phyloP scores from a whole-genome alignment of 169 alveolate genomes.

The Plasmodium chabaudi region DNA sequence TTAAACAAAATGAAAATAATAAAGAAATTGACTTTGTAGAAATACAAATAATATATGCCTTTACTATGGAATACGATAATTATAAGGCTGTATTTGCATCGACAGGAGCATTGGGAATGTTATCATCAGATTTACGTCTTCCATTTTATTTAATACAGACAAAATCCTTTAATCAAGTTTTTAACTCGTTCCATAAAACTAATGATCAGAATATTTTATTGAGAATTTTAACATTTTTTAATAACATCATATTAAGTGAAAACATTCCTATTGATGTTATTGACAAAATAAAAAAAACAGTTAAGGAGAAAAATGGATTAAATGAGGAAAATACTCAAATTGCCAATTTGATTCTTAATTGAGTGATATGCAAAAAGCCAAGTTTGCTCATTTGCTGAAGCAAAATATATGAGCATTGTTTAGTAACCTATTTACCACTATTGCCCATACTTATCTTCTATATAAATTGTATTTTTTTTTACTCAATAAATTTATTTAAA shows the following conservation, averaged over 20 bases:
- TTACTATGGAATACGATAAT: slow-evolving; percentile 62
- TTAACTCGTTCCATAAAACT: slow-evolving; percentile 54
- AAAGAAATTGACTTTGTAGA: slow-evolving; percentile 62
- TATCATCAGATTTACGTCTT: slow-evolving; percentile 65
- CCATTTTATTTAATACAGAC: slow-evolving; percentile 60
- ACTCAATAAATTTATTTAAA: too few relatives aligned
- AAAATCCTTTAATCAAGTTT: slow-evolving; percentile 33
- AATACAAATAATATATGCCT: slow-evolving; percentile 63
- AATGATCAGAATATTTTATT: slow-evolving; percentile 50
- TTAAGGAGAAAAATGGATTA: slow-evolving; percentile 28
- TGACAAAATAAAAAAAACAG: slow-evolving; percentile 18
- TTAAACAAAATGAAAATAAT: slow-evolving; percentile 7
- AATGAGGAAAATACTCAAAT: slow-evolving; percentile 66
- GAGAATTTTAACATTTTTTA: slow-evolving; percentile 72
- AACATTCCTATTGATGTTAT: slow-evolving; percentile 27
- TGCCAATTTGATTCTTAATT: slow-evolving; percentile 51
- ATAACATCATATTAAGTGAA: slow-evolving; percentile 57
- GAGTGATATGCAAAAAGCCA: not conserved
- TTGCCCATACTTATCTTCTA: too few relatives aligned
- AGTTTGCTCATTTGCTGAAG: not conserved
- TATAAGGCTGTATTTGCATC: slow-evolving; percentile 62
- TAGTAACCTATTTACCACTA: too few relatives aligned
- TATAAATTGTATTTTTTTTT: too few relatives aligned
- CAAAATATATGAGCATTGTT: too few relatives aligned
- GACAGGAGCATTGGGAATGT: slow-evolving; percentile 73